phyloP scores from a whole-genome alignment of 805 yeast genomes.

The Metschnikowia borealis region DNA sequence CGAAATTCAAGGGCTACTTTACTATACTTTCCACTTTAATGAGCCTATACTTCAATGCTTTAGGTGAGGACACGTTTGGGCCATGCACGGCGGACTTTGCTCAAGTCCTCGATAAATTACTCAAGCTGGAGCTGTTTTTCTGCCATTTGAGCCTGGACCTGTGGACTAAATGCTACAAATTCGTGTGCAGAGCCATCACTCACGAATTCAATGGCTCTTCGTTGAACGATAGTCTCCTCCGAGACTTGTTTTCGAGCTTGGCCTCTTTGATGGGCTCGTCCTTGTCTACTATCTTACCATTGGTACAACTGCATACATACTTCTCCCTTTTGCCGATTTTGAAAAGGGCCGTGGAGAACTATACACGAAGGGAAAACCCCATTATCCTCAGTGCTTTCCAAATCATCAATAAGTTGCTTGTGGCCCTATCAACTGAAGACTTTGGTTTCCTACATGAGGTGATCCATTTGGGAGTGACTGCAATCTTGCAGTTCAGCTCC shows the following conservation, averaged over 20 bases:
- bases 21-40: constrained; percentile 18
- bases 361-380: constrained; percentile 23
- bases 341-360: constrained; percentile 12
- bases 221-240: constrained; percentile 20
- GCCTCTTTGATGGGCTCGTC: constrained; percentile 23
- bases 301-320: constrained; percentile 17
- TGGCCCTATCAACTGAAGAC: constrained; percentile 40
- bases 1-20: constrained; percentile 23
- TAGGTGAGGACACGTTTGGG: constrained; percentile 11
- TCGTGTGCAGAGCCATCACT: constrained; percentile 20
- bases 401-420: constrained; percentile 44
- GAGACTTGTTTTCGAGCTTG: constrained; percentile 20
- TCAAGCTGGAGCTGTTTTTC: constrained; percentile 23
- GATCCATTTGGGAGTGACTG: constrained; percentile 35
- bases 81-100: constrained; percentile 27
- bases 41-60: constrained; percentile 16
- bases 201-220: constrained; percentile 9
- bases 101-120: constrained; percentile 17
- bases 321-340: constrained; percentile 19
- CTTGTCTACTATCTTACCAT: constrained; percentile 15
- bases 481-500: constrained; percentile 31
- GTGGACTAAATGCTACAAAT: constrained; percentile 26
- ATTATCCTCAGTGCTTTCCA: constrained; percentile 28
- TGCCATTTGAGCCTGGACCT: constrained; percentile 29
- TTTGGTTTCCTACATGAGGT: constrained; percentile 34